These are phyloP conservation scores for Pyrenophora graminea DNA, from an alignment of 2,329 filamentous ascomycete species.

Conservation along the genomic window DNA sequence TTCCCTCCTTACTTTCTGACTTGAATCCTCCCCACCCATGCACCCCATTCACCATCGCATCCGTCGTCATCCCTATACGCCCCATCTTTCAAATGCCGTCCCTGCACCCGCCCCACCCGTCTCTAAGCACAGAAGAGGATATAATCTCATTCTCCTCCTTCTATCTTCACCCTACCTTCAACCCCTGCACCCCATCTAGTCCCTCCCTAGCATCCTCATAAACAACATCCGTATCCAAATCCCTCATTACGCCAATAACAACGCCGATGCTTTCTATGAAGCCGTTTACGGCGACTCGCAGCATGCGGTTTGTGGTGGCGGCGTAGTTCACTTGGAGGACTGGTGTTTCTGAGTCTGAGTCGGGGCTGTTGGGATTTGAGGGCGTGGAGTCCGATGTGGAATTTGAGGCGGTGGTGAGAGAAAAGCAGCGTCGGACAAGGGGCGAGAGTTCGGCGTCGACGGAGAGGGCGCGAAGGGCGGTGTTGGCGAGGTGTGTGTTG, in stretches of 20 bases:
- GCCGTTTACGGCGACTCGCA: slow-evolving; percentile 92
- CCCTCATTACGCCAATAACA: slow-evolving; percentile 86
- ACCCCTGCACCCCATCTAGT: slow-evolving; percentile 67
- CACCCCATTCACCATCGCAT: slow-evolving; percentile 58
- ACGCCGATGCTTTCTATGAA: slow-evolving; percentile 90
- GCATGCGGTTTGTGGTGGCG: slow-evolving; percentile 93
- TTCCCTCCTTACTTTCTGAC: too few relatives aligned
- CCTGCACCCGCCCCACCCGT: too few relatives aligned
- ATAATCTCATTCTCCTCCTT: too few relatives aligned
- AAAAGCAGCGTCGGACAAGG: slow-evolving; percentile 74
- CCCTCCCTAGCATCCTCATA: slow-evolving; percentile 51
- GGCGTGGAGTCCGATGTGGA: background rate
- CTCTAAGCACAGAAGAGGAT: too few relatives aligned
- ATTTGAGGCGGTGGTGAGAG: slow-evolving; percentile 48
- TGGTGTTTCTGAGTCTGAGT: slow-evolving; percentile 31
- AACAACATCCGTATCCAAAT: slow-evolving; percentile 83
- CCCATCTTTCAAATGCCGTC: background rate
- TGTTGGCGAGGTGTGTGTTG: slow-evolving; percentile 73
- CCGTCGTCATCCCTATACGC: too few relatives aligned
- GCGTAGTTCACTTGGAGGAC: slow-evolving; percentile 76
- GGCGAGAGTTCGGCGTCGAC: slow-evolving; percentile 91
- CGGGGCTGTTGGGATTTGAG: too few relatives aligned
- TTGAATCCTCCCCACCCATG: slow-evolving; percentile 54
- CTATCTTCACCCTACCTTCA: slow-evolving; percentile 51
- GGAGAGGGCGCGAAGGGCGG: slow-evolving; percentile 73